Base-by-base conservation (phyloP, 768 basidiomycete genomes). In the Kwoniella mangroviensis region DNA sequence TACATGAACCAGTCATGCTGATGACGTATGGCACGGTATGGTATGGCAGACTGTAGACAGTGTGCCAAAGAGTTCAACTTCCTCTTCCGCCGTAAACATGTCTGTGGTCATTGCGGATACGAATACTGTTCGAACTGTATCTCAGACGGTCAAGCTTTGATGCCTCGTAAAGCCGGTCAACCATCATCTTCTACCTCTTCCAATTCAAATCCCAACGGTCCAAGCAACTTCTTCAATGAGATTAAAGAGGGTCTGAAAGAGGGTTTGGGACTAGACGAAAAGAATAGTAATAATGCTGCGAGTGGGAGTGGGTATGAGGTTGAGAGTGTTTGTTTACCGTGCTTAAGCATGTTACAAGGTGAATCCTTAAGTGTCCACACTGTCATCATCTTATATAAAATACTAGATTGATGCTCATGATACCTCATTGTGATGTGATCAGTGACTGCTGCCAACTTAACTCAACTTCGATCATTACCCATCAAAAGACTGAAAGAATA, bases 401-500 rank as follows among this genome's bases (percentile, higher is more conserved):
- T 34, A 7, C 6, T 7, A 34, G 34, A 7, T 34, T 34, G 34
- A 6, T 7, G 34, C 34, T 28, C 4, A 34, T 1, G 9, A 0
- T 34, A 34, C 12, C 11, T 58, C 2, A 12, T 41, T 42, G 19
- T 3, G 0, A 22, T 19, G 22, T 43, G 28, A 10, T 2, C 26
- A 83, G 82, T 83, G 45, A 81, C 81, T 0, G 72, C 82, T 2
- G 82, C 79, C 0, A 69, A 77, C 7, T 22, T 77, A 15, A 55
- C 67, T 6, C 73, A 73, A 22, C 71, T 83, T 0, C 71, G 82
- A 56, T 66, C 76, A 4, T 54, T 82, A 55, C 81, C 82, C 2
- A 60, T 83, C 41, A 81, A 83, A 68, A 68, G 82, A 34, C 74
- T 83, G 54, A 80, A 83, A 67, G 75, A 77, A 40, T 83, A 82